Base-by-base conservation (phyloP, 1,139 yeast genomes). In the Geotrichum bryndzae region DNA sequence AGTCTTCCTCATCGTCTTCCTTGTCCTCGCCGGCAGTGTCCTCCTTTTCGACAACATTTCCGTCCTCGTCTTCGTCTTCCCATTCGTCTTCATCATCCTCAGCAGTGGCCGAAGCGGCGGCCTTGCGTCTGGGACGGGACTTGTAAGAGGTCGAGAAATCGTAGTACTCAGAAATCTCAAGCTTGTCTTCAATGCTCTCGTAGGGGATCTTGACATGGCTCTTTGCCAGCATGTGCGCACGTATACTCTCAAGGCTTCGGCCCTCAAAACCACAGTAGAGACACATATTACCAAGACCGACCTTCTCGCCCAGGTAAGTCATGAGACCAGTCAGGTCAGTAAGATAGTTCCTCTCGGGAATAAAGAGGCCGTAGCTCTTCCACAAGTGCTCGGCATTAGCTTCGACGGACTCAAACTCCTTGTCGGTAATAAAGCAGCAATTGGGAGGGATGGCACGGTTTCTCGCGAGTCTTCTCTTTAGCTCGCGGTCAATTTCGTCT, bases 121-220 rank as follows among this genome's bases (percentile, higher is more conserved):
- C 68, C 56, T 69, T 66, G 64, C 45, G 64, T 65, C 54, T 10
- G 7, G 35, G 22, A 31, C 56, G 51, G 33, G 61, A 73, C 60
- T 74, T 80, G 71, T 86, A 86, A 1, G 92, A 79, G 0, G 89
- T 81, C 2, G 87, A 79, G 76, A 91, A 94, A 74, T 94, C 98
- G 72, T 94, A 94, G 71, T 87, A 94, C 59, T 87, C 88, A 0
- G 95, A 84, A 53, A 92, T 80, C 70, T 88, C 90, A 61, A 87
- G 82, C 72, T 87, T 87, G 71, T 94, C 96, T 63, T 88, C 88
- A 64, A 85, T 88, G 0, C 84, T 76, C 69, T 94, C 98, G 74
- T 90, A 95, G 0, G 99, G 98, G 62, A 94, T 82, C 72, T 84
- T 83, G 78, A 92, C 87, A 73, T 94, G 99, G 65, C 91, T 84